Base-by-base conservation (phyloP, 1,284 basidiomycete genomes). In the Moesziomyces antarcticus region DNA sequence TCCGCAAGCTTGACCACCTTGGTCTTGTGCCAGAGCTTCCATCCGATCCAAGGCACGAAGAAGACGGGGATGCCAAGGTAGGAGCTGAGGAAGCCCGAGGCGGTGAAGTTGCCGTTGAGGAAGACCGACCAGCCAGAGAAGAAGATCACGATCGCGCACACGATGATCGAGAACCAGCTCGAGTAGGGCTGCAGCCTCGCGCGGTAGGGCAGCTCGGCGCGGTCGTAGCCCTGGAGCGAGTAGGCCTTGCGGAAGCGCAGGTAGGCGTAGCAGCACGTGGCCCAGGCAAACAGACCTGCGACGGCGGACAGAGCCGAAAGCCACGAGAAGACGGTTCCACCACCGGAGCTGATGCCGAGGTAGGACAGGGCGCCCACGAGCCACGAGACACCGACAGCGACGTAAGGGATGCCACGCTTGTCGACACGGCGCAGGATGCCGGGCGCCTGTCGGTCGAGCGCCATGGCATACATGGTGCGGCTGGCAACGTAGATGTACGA, bases 401-500 rank as follows among this genome's bases (percentile, higher is more conserved):
- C 86, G 64, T 89, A 90, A 2, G 95, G 94, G 3, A 96, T 86
- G 55, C 94, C 94, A 27, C 86, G 87, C 69, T 87, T 88, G 73
- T 89, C 88, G 0, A 91, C 90, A 75, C 85, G 88, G 46, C 88
- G 73, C 85, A 97, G 94, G 55, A 93, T 56, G 16, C 66, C 67
- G 5, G 93, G 93, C 0, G 92, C 93, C 77, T 93, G 91, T 0
- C 91, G 90, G 20, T 89, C 87, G 6, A 88, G 83, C 16, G 93
- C 89, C 59, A 97, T 86, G 42, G 91, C 91, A 82, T 94, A 91
- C 51, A 77, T 73, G 73, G 72, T 92, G 78, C 94, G 90, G 11
- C 91, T 93, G 16, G 90, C 90, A 2, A 90, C 91, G 85, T 93
- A 96, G 54, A 95, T 83, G 78, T 94, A 91, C 72, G 91, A 91